Conservation (phyloP, 148 eudicot species). For the Pouteria glomerata region DNA sequence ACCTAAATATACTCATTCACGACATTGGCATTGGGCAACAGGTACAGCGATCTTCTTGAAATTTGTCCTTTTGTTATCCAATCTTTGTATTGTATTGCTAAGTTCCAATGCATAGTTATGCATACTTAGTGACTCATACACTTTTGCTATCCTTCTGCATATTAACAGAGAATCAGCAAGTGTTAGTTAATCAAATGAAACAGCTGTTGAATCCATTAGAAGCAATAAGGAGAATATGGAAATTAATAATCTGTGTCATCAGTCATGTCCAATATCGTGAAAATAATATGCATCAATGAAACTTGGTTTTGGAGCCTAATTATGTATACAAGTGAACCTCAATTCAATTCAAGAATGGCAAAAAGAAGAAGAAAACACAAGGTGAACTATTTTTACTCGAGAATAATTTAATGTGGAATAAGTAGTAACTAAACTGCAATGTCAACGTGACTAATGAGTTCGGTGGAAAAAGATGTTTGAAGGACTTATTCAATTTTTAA, state of each 20-base stretch:
- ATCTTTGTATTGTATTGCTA: not conserved
- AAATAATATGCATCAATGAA: not conserved
- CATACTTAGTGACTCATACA: not conserved
- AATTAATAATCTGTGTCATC: not conserved
- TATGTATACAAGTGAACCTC: not conserved
- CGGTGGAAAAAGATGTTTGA: too few relatives aligned
- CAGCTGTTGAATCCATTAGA: not conserved
- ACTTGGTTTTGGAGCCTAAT: not conserved
- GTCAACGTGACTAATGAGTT: too few relatives aligned
- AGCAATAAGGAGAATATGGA: not conserved
- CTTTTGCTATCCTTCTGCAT: not conserved
- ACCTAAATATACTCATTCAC: slow-evolving; percentile 8
- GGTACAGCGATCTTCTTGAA: not conserved
- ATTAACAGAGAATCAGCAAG: not conserved
- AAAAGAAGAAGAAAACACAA: too few relatives aligned
- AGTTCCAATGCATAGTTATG: not conserved
- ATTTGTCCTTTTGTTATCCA: not conserved
- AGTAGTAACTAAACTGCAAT: too few relatives aligned
- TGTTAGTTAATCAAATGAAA: not conserved
- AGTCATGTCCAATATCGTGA: not conserved
- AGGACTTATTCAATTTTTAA: too few relatives aligned
- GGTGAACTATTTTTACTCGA: too few relatives aligned
- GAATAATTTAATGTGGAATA: too few relatives aligned
- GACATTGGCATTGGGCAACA: slow-evolving; percentile 8
- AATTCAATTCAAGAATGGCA: not conserved